These are phyloP conservation scores for Chaetomium tenue DNA, from an alignment of 495 filamentous ascomycete genomes.

Conservation along the genomic window DNA sequence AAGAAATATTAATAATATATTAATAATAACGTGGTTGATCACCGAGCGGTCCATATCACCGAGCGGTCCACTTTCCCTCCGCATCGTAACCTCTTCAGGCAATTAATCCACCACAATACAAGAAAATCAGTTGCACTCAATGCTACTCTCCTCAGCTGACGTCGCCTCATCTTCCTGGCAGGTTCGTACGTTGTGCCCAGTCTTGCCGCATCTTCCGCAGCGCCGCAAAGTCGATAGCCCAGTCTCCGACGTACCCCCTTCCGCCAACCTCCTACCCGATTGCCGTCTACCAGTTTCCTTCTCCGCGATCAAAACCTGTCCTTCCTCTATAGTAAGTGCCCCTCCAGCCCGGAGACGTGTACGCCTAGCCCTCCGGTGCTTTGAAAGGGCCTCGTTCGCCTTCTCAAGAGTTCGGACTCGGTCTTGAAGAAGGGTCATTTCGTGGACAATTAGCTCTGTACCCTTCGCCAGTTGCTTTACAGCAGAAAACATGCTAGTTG, in stretches of 20 bases:
- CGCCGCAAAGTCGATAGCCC: background rate
- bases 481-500: background rate
- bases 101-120: background rate
- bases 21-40: too few species aligned
- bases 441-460: conserved; percentile 7
- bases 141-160: conserved; percentile 7
- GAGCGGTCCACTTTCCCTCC: too few species aligned
- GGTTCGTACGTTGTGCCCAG: conserved; percentile 2
- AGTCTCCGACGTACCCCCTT: conserved; percentile 1
- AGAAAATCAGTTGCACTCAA: conserved; percentile 6
- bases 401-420: background rate
- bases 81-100: background rate
- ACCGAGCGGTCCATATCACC: too few species aligned
- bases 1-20: too few species aligned
- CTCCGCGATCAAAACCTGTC: background rate
- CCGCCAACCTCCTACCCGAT: conserved; percentile 5
- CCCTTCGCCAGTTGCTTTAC: conserved; percentile 11
- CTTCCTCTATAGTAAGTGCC: conserved; percentile 16
- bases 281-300: background rate
- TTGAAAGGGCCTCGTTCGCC: conserved; percentile 14
- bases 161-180: conserved; percentile 15
- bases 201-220: conserved; percentile 7
- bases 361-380: conserved; percentile 19
- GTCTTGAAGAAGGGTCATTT: conserved; percentile 16
- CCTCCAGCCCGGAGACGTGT: conserved; percentile 10